Conservation (phyloP, 2,329 filamentous ascomycete genomes). For the Pseudogymnoascus pannorum region DNA sequence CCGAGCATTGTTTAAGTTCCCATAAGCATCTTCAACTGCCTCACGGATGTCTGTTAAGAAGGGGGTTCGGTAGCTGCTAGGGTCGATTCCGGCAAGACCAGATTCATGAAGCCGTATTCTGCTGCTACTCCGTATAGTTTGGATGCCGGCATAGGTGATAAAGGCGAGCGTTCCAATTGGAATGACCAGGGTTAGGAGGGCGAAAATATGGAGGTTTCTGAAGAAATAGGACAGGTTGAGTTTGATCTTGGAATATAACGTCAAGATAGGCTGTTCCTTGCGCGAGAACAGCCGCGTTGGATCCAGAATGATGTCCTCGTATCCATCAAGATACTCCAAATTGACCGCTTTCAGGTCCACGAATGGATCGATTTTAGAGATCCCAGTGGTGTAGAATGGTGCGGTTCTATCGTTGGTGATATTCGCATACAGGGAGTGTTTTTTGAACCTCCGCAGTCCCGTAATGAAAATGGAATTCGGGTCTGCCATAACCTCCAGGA, state of each 20-base stretch:
- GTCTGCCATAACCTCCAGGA: slow-evolving; percentile 76
- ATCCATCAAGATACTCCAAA: slow-evolving; percentile 67
- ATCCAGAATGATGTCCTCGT: slow-evolving; percentile 70
- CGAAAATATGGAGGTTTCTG: not conserved
- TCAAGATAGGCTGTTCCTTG: slow-evolving; percentile 18
- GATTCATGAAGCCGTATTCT: slow-evolving; percentile 71
- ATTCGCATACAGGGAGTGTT: slow-evolving; percentile 76
- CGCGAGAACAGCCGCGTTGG: slow-evolving; percentile 51
- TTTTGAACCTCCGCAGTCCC: slow-evolving; percentile 67
- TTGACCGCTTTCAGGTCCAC: slow-evolving; percentile 58
- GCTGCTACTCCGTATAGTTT: slow-evolving; percentile 65
- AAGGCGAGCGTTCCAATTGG: slow-evolving; percentile 66
- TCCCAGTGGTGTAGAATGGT: slow-evolving; percentile 74
- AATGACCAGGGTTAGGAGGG: slow-evolving; percentile 32
- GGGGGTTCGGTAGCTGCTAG: slow-evolving; percentile 67
- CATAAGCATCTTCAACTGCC: slow-evolving; percentile 58
- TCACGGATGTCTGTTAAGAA: slow-evolving; percentile 67
- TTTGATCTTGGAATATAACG: slow-evolving; percentile 20
- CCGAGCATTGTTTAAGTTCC: slow-evolving; percentile 62
- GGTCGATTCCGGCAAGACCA: slow-evolving; percentile 59
- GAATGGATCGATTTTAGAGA: slow-evolving; percentile 73
- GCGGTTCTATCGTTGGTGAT: slow-evolving; percentile 79
- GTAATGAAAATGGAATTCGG: slow-evolving; percentile 78
- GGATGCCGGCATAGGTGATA: slow-evolving; percentile 66
- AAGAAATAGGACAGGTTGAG: slow-evolving; percentile 59